A percentile compares a stretch with the other conserved stretches of the same genome.
These are phyloP conservation scores for Candida maris DNA, from an alignment of 805 yeast species.

Conservation along the genomic window DNA sequence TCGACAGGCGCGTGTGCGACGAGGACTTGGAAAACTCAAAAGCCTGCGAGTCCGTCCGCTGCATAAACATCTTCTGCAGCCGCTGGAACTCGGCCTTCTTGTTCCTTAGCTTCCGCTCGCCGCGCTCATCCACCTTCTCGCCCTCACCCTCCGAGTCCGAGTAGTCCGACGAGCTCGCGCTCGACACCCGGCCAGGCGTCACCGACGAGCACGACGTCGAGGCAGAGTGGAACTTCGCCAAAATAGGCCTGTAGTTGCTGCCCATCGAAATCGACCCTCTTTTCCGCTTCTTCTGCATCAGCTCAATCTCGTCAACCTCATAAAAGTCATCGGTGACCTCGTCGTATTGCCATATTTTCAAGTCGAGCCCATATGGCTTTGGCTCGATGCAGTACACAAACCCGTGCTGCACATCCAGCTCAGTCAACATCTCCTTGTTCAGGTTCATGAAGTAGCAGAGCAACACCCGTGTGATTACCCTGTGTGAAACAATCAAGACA, in stretches of 20 bases:
- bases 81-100: conserved; percentile 3
- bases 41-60: conserved; percentile 30
- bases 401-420: conserved; percentile 35
- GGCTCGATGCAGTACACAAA: conserved; percentile 36
- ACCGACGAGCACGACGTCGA: conserved; percentile 2
- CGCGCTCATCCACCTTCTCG: conserved; percentile 8
- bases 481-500: conserved; percentile 33
- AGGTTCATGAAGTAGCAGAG: conserved; percentile 37
- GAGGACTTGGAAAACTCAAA: conserved; percentile 25
- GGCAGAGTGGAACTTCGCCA: conserved; percentile 13
- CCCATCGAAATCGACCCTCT: conserved; percentile 27
- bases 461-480: conserved; percentile 34
- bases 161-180: conserved; percentile 16
- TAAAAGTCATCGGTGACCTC: conserved; percentile 33
- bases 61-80: conserved; percentile 15
- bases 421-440: conserved; percentile 35
- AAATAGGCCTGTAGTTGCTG: conserved; percentile 18
- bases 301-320: conserved; percentile 36
- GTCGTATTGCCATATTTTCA: conserved; percentile 36
- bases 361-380: conserved; percentile 36
- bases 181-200: background rate
- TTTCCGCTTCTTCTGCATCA: conserved; percentile 32
- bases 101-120: background rate
- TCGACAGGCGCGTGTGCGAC: conserved; percentile 2
- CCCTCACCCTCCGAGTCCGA: conserved; percentile 15